A percentile compares a stretch with the other conserved stretches of the same genome.
Evolutionary conservation across 73 alveolate genomes (phyloP).

Genomic region (Symbiodinium pilosum): DNA sequence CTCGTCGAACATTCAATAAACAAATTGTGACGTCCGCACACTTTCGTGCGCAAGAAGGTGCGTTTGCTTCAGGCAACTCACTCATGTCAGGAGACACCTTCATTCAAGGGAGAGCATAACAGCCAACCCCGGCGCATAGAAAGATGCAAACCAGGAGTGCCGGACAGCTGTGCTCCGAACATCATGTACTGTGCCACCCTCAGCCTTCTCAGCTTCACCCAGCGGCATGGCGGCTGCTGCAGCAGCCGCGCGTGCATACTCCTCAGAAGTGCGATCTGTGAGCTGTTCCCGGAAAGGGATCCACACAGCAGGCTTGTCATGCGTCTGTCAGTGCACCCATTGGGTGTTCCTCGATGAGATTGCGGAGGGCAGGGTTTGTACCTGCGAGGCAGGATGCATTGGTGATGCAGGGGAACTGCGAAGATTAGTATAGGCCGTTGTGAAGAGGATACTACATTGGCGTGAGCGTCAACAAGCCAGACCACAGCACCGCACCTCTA

Average conservation of each 20-base stretch:
- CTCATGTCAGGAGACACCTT: too few species aligned
- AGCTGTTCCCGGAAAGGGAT: too few species aligned
- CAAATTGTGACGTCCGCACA: too few species aligned
- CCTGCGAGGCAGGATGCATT: neutral
- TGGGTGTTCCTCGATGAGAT: conserved; percentile 27
- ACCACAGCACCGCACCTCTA: neutral
- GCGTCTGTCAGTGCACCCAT: neutral
- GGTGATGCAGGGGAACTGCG: neutral
- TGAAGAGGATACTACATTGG: too few species aligned
- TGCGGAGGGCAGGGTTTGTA: conserved; percentile 42
- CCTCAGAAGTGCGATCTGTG: neutral
- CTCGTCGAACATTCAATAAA: too few species aligned
- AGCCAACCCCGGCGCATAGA: too few species aligned
- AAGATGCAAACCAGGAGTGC: too few species aligned
- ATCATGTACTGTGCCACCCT: neutral
- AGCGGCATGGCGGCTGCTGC: conserved; percentile 55
- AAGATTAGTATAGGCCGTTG: neutral
- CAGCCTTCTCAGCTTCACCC: conserved; percentile 8
- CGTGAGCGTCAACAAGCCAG: neutral
- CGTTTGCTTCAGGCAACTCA: too few species aligned
- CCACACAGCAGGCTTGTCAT: too few species aligned
- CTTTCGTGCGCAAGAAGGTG: too few species aligned
- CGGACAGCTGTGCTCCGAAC: too few species aligned
- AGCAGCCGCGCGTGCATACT: conserved; percentile 77
- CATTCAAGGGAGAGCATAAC: too few species aligned